A percentile compares a stretch with the other conserved stretches of the same genome.
Conservation (phyloP, 441 rosid genomes). For the Populus hybrid region DNA sequence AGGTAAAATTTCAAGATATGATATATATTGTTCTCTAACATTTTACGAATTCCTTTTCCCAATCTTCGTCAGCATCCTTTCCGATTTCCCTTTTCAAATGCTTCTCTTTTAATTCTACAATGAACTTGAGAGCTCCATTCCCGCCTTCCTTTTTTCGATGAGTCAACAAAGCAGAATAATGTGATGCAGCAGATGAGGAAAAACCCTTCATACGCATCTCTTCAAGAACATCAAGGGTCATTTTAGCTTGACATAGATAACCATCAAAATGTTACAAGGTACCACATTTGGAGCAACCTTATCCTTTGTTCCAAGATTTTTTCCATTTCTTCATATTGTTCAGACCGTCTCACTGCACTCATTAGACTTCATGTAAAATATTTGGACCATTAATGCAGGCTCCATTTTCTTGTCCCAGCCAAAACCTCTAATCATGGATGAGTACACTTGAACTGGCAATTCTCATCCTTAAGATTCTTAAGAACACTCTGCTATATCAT, state of each 20-base stretch:
- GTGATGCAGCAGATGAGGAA: constrained; percentile 60
- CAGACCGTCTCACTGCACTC: constrained; percentile 64
- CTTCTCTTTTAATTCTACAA: constrained; percentile 53
- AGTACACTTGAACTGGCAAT: constrained; percentile 64
- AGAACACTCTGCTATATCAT: constrained; percentile 70
- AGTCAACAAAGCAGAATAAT: constrained; percentile 74
- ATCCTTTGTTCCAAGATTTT: constrained; percentile 54
- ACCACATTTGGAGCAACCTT: constrained; percentile 66
- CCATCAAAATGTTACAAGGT: constrained; percentile 76
- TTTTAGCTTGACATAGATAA: constrained; percentile 46
- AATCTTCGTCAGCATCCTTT: constrained; percentile 37
- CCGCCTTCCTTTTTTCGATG: constrained; percentile 79
- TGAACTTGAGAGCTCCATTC: constrained; percentile 68
- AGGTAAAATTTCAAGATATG: too few relatives aligned
- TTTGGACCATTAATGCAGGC: constrained; percentile 63
- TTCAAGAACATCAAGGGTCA: constrained; percentile 63
- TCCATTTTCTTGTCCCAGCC: constrained; percentile 63
- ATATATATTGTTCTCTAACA: too few relatives aligned
- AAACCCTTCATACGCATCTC: constrained; percentile 54
- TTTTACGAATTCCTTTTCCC: constrained; percentile 70
- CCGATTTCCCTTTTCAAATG: constrained; percentile 57
- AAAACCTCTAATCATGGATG: constrained; percentile 62
- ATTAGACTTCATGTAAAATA: constrained; percentile 71
- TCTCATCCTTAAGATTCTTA: constrained; percentile 44
- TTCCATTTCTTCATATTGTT: constrained; percentile 43